Conservation (phyloP, 2,329 filamentous ascomycete genomes). For the Periconia macrospinosa region DNA sequence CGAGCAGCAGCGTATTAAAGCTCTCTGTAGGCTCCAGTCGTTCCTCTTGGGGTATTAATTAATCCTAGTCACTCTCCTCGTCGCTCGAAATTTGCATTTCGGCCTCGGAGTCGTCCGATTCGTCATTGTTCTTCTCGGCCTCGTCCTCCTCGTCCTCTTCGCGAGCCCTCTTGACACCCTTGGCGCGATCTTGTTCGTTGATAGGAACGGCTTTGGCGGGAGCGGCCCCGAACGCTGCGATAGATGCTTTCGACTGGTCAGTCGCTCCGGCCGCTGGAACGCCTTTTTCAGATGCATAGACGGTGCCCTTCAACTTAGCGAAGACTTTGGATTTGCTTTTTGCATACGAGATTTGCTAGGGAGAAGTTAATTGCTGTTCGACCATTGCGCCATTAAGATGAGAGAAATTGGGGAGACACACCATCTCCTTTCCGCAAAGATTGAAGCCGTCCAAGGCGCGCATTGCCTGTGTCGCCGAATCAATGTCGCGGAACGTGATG, state of each 20-base stretch:
- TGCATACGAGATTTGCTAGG: slow-evolving; percentile 85
- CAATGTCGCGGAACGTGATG: slow-evolving; percentile 83
- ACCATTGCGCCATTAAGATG: too few species aligned
- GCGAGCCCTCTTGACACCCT: slow-evolving; percentile 67
- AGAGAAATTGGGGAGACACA: slow-evolving; percentile 52
- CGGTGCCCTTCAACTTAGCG: slow-evolving; percentile 89
- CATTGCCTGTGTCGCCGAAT: slow-evolving; percentile 94
- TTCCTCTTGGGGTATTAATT: not conserved
- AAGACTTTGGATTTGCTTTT: slow-evolving; percentile 87
- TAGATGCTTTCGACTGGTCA: slow-evolving; percentile 35
- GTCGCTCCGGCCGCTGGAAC: slow-evolving; percentile 10
- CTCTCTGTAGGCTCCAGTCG: not conserved
- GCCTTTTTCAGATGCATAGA: slow-evolving; percentile 62
- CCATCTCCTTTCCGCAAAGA: slow-evolving; percentile 83
- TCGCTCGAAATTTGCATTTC: slow-evolving; percentile 70
- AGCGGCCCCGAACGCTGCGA: slow-evolving; percentile 46
- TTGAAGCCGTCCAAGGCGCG: slow-evolving; percentile 81
- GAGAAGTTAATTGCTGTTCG: not conserved
- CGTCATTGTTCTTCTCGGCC: slow-evolving; percentile 40
- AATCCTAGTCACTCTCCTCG: slow-evolving; percentile 54
- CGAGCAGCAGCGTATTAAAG: not conserved
- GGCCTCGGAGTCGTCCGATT: slow-evolving; percentile 54
- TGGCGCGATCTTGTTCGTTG: slow-evolving; percentile 50
- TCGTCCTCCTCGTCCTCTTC: slow-evolving; percentile 63
- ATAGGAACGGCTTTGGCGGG: slow-evolving; percentile 35